Evolutionary conservation across 2,329 filamentous ascomycete genomes (phyloP).

Genomic region (Pyrenochaeta sp.): DNA sequence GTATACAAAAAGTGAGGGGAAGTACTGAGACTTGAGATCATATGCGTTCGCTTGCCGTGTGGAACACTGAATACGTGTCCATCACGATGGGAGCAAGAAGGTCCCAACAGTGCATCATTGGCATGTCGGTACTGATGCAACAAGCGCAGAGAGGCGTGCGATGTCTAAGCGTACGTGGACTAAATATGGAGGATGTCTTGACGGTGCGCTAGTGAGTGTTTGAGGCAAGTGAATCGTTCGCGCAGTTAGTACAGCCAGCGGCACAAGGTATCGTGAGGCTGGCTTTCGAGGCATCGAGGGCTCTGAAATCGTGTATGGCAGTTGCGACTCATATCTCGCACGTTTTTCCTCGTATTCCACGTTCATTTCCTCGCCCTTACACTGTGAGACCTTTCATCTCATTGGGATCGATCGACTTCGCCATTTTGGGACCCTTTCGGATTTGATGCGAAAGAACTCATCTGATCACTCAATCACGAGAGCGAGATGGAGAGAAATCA

Average conservation of each 20-base stretch:
- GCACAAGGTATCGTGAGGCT: too few relatives aligned
- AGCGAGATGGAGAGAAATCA: not conserved
- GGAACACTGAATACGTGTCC: not conserved
- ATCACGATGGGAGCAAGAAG: not conserved
- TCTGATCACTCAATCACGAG: not conserved
- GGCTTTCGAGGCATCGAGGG: not conserved
- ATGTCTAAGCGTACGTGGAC: not conserved
- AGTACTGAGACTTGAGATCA: not conserved
- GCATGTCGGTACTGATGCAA: not conserved
- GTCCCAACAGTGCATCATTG: not conserved
- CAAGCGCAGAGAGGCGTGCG: not conserved
- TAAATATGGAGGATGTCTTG: not conserved
- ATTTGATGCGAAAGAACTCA: not conserved
- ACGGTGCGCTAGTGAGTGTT: not conserved
- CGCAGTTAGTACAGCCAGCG: not conserved
- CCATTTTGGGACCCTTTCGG: conserved; percentile 7
- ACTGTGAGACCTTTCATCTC: conserved; percentile 23
- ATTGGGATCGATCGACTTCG: conserved; percentile 6
- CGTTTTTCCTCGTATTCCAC: conserved; percentile 22
- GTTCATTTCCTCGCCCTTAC: conserved; percentile 10
- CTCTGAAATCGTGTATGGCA: not conserved
- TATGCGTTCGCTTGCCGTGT: not conserved
- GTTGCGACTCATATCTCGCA: conserved; percentile 4
- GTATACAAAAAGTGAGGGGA: not conserved
- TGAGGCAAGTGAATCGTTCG: not conserved